Base-by-base conservation (phyloP, 2,329 filamentous ascomycete species). In the Sporothrix schenckii region DNA sequence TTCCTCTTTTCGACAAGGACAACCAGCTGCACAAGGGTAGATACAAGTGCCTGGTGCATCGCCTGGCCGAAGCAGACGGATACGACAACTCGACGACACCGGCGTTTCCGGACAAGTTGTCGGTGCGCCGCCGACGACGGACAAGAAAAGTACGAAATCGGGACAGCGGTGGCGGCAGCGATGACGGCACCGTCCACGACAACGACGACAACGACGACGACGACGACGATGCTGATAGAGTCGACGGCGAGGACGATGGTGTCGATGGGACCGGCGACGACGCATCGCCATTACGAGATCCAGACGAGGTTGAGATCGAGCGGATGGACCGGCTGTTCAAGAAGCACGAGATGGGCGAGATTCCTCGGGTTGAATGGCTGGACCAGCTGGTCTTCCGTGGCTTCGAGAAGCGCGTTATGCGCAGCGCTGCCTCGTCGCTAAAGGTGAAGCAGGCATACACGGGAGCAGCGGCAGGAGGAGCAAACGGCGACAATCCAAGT, bases 281-380 rank as follows among this genome's bases (percentile, higher is more conserved):
- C 1, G 78, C 82, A 0, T 81, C n/a, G 4, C 49, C 63, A 7
- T n/a, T 50, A 27, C 56, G 87, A n/a, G 88, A 91, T 70, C 90
- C 91, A 74, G 89, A 96, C 72, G 82, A 82, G n/a, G 89, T 92
- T 68, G 95, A 99, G 80, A 86, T 97, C 72, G 93, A 97, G 76
- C 86, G 95, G 21, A 86, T 99, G 75, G 94, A 98, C 77, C 90
- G 89, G 69, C 80, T 98, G 27, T 91, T 99, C 78, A 99, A 99
- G 81, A 97, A 97, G 80, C 95, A 98, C 77, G 96, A 99, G 78
- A 96, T 97, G 91, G 94, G 93, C 21, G 95, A 99, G 78, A 94
- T 99, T 34, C 89, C 92, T 0, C 88, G 93, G 19, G 91, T 97
- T 63, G 92, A 96, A 76, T 99, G 95, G 96, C 86, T 99, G 56